Evolutionary conservation across 306 rosid genomes (phyloP), one percentile per base, ranked within the genome.

Genomic region (Dalbergia cultrata): DNA sequence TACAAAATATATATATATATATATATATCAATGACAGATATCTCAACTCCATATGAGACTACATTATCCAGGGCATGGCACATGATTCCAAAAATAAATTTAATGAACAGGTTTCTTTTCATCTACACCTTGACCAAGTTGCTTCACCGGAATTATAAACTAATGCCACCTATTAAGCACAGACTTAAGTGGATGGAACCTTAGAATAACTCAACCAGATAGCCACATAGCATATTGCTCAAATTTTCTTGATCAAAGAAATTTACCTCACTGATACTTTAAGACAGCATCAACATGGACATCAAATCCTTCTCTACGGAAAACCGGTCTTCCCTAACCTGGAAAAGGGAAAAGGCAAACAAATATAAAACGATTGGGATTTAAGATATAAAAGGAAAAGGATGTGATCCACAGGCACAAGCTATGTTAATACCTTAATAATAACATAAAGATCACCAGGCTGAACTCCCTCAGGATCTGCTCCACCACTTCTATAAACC

Each of bases 261-360:
- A 34, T 72, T 59, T 84, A 95, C 99, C 99, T 95, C 96, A 45
- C 96, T 87, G 56, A 93, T 87, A 85, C 94, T 90, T n/a, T 85
- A 95, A 81, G 81, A 88, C 80, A 77, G 98, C 86, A 82, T 95
- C 92, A 41, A 95, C 99, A 44, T 93, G 98, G 85, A 93, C 88
- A 87, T 93, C 90, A 22, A 90, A 82, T 58, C 98, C 96, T 83
- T 95, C 99, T 85, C 99, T 87, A 39, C 91, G 94, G 78, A 95
- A 93, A 83, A 95, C 91, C 61, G 98, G 82, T 95, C 99, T 83
- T 95, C 96, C 18, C 90, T 88, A 70, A 95, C 96, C 98, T 95
- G 84, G 47, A 43, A 69, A 74, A 73, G 13, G 31, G 33, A n/a
- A 44, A 52, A 37, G 26, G 21, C 44, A 19, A 39, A 37, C 8